Evolutionary conservation across 2,329 filamentous ascomycete species (phyloP).

Genomic region (Fusarium goolgardi): DNA sequence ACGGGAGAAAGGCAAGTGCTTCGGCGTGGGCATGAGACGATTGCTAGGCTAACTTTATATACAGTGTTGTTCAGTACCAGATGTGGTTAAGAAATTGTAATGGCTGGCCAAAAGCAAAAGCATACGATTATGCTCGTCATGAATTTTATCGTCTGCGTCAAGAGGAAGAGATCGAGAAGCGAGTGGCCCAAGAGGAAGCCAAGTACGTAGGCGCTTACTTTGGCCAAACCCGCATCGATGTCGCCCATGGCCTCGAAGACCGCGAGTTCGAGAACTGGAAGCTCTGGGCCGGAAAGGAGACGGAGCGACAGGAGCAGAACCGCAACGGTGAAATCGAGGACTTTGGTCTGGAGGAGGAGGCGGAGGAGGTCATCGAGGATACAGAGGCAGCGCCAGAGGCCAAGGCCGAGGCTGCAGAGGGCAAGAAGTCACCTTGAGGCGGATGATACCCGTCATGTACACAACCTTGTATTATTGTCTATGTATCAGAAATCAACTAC

Average conservation of each 20-base stretch:
- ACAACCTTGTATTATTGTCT: conserved; percentile 42
- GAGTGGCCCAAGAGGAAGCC: conserved; percentile 90
- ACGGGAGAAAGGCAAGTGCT: conserved; percentile 68
- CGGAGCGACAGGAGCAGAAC: conserved; percentile 55
- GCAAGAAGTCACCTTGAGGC: conserved; percentile 33
- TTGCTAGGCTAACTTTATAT: conserved; percentile 29
- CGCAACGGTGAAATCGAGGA: conserved; percentile 58
- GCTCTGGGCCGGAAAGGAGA: conserved; percentile 72
- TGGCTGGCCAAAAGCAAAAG: conserved; percentile 68
- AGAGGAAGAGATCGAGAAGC: conserved; percentile 81
- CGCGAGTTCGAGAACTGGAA: conserved; percentile 86
- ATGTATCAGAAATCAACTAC: conserved; percentile 40
- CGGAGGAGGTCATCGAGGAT: conserved; percentile 38
- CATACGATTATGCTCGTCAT: conserved; percentile 87
- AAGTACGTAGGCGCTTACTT: conserved; percentile 88
- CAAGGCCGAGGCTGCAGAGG: conserved; percentile 38
- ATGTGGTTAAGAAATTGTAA: conserved; percentile 81
- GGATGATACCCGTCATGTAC: conserved; percentile 42
- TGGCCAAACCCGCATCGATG: conserved; percentile 77
- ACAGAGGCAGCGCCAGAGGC: conserved; percentile 45
- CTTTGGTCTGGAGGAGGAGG: conserved; percentile 55
- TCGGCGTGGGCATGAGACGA: background rate
- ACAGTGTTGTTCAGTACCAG: conserved; percentile 91
- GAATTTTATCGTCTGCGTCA: conserved; percentile 92
- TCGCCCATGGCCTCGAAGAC: conserved; percentile 87